Evolutionary conservation across 2,329 filamentous ascomycete species (phyloP), one percentile per base, ranked within the genome.

Genomic region (Neofusicoccum laricinum): DNA sequence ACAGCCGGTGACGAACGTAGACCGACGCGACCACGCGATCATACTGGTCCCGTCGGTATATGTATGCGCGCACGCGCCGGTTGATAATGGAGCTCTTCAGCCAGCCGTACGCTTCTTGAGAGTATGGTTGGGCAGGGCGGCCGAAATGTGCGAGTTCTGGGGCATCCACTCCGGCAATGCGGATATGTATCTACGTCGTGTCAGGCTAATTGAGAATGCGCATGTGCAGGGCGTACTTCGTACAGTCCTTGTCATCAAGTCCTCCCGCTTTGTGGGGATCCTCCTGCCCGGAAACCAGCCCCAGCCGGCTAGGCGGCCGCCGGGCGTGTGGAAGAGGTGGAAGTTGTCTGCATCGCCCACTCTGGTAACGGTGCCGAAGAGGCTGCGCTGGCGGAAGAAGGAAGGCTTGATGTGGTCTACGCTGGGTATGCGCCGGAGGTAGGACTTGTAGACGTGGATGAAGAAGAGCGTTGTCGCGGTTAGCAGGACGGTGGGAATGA

Each of bases 291-390:
- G 89, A 68, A 95, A 73, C 92, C 92, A 96, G n/a, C 90, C 93
- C 95, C 95, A 99, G 61, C 95, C 95, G 11, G 90, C 85, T 59
- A 93, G 77, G 68, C 88, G 85, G 11, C 95, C 95, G n/a, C 94
- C 94, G 0, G 95, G 95, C 0, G 93, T 98, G 76, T 99, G 95
- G 75, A 90, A 99, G 53, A 99, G 77, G 70, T 95, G 90, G 76
- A 99, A 97, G 74, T 94, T 94, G 77, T 99, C 95, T 3, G 93
- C 96, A 82, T 99, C 95, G 46, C 96, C 95, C 25, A 99, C 95
- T 70, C 91, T 93, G 12, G 94, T 97, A 46, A 98, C 95, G 67
- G 85, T 86, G 14, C 95, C 95, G 70, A 94, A 90, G 46, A 99
- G 74, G 69, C 87, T 93, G 70, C 91, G 85, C 66, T 82, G 88